Base-by-base conservation (phyloP, 2,329 filamentous ascomycete species). In the Septoria petroselini region DNA sequence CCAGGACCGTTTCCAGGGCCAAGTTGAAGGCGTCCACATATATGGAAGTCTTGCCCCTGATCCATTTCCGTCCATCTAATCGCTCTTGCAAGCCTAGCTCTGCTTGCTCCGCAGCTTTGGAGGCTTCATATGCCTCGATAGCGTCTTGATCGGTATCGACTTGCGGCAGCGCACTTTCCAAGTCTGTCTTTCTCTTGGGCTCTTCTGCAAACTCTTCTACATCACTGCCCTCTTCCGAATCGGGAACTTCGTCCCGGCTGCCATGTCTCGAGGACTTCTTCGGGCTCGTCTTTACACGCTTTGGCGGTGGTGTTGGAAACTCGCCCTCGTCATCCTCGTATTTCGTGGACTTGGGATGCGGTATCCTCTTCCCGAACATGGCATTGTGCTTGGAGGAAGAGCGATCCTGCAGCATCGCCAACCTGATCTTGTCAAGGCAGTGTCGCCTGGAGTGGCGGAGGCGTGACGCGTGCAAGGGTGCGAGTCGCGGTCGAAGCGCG, bases 21-120 rank as follows among this genome's bases (percentile, higher is more conserved):
- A 97, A 75, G 63, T 95, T 95, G 75, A 98, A 98, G 0, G 93
- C 93, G 71, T 98, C 93, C 14, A 96, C 89, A 62, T 98, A 98
- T 48, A 98, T 88, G 1, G 91, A 97, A 63, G 84, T 94, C 66
- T 82, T 84, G 0, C 89, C 88, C 62, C 78, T 82, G 3, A 83
- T 70, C 88, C 88, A 95, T 52, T 72, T 78, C 42, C 74, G 74
- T 43, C 81, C 71, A 50, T 76, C 76, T 11, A 85, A 64, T 6
- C 79, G 74, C 30, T 74, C 71, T 54, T 77, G 75, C 4, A 57
- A 61, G 46, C 53, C 68, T 62, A 27, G 63, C 7, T 74, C 65
- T 7, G 71, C 65, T 3, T 69, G 68, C 45, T 75, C 78, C 15
- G 79, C 82, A 21, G 79, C 77, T 58, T 80, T 80, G 56, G 83